Evolutionary conservation across 352 stramenopile species (phyloP).

Genomic region (Thraustochytrium sp.): DNA sequence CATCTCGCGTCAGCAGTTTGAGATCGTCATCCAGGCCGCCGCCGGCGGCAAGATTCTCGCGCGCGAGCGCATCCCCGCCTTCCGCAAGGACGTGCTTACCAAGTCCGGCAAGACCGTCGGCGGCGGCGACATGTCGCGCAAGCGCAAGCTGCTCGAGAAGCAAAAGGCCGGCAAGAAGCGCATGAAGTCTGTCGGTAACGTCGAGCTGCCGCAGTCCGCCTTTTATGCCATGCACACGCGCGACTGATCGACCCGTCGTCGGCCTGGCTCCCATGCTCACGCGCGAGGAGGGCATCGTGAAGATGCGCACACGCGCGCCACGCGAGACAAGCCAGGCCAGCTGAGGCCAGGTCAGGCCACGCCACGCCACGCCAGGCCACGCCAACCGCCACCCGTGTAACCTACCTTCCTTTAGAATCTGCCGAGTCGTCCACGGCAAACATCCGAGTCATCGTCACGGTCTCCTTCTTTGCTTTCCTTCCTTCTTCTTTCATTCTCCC

Average conservation of each 20-base stretch:
- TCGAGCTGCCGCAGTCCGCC: conserved; percentile 4
- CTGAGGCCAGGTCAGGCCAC: no score
- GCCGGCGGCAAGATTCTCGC: conserved; percentile 91
- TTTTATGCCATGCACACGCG: conserved; percentile 14
- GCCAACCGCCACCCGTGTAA: no score
- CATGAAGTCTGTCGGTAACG: conserved; percentile 32
- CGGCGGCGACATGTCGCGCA: conserved; percentile 90
- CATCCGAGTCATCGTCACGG: no score
- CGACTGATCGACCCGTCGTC: neutral
- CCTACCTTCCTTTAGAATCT: no score
- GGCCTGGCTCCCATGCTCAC: neutral
- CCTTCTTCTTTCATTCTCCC: no score
- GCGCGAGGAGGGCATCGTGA: neutral
- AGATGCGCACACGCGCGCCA: no score
- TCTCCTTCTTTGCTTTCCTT: neutral
- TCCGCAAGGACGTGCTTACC: conserved; percentile 88
- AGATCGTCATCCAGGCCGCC: conserved; percentile 96
- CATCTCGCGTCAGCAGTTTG: conserved; percentile 96
- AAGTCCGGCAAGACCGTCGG: conserved; percentile 85
- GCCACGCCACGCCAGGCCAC: no score
- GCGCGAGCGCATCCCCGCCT: conserved; percentile 89
- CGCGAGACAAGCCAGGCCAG: no score
- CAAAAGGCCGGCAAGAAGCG: conserved; percentile 97
- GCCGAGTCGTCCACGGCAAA: no score
- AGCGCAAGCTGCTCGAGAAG: conserved; percentile 98